Evolutionary conservation across 208 protist genomes (phyloP).

Genomic region (Naegleria fowleri): DNA sequence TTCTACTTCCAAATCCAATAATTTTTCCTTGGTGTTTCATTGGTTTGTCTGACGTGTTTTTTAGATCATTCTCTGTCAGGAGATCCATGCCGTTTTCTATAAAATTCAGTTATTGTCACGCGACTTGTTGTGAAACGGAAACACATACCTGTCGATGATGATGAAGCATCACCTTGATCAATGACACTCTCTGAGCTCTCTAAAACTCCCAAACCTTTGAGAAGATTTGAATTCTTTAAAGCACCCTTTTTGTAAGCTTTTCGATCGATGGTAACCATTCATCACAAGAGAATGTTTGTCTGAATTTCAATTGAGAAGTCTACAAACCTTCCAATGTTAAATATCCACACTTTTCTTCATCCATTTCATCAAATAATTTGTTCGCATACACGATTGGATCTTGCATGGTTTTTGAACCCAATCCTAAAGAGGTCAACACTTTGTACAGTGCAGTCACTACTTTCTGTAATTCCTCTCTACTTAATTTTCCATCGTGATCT

Average conservation of each 20-base stretch:
- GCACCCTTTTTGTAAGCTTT: neutral
- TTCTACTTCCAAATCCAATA: neutral
- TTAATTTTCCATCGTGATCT: neutral
- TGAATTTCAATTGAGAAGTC: too few relatives aligned
- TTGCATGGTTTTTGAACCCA: neutral
- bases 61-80: neutral
- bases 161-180: too few relatives aligned
- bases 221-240: neutral
- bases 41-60: neutral
- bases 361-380: neutral
- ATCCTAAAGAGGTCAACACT: neutral
- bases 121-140: too few relatives aligned
- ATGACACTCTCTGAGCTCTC: neutral
- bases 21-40: neutral
- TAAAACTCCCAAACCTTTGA: neutral
- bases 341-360: neutral
- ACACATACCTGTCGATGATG: neutral
- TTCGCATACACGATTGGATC: neutral
- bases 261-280: too few relatives aligned
- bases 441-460: neutral
- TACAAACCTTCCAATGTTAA: neutral
- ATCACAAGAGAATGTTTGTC: too few relatives aligned
- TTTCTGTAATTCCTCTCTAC: neutral
- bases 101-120: too few relatives aligned
- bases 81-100: neutral